Base-by-base conservation (phyloP, 495 filamentous ascomycete genomes). In the Xylaria scruposa region DNA sequence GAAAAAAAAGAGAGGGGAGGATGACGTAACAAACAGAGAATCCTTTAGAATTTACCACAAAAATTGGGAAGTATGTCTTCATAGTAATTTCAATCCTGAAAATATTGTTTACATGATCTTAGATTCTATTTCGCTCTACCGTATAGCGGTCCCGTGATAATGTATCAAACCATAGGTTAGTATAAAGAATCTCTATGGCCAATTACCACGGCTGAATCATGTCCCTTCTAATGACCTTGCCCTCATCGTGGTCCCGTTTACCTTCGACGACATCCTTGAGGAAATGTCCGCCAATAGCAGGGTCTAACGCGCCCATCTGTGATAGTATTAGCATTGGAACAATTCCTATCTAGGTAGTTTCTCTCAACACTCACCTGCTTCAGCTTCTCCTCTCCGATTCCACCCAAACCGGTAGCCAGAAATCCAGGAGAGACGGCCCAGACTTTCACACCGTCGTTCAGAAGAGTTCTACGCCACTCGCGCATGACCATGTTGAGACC, bases 401-500 rank as follows among this genome's bases (percentile, higher is more conserved):
- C 83, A 0, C 76, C 84, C 13, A 91, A 69, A 0, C 81, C 83
- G 1, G 89, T 91, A 0, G 86, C 89, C 42, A 91, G 73, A 65
- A 86, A 86, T 0, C 90, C 90, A 0, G 89, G 90, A 2, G 78
- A 82, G 17, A 91, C 76, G 26, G 76, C 74, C 81, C 82, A 91
- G 0, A 88, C 84, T 77, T 91, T 91, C 1, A 91, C 89, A 0
- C 87, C 87, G 68, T 92, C 90, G 21, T 86, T 82, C 68, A 81
- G 80, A 62, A 92, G 75, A 9, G 83, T 73, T 8, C 83, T 79
- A 29, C 72, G 33, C 89, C 88, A 92, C 67, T 88, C 85, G 42
- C 84, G 80, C 88, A 91, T 89, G 79, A 91, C 46, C 90, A 91
- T 91, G 70, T 91, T 91, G 74, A 92, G 68, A 9, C 85, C 90